Percentiles rank a stretch among this genome's conserved stretches.
Evolutionary conservation across 805 yeast genomes (phyloP).

Genomic region (Candida fluviatilis): DNA sequence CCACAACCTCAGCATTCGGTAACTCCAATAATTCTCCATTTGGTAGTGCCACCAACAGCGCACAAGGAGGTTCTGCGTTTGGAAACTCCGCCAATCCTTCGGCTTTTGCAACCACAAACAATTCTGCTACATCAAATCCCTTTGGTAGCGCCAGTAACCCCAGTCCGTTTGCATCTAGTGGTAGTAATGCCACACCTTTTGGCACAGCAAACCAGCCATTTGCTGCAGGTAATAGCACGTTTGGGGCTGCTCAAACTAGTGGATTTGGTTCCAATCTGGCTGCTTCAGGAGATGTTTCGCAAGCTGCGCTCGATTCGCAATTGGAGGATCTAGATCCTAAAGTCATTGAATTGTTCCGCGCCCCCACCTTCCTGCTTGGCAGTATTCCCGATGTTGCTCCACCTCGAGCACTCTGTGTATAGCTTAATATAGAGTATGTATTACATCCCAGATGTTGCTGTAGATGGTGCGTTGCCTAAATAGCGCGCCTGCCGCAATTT

Average conservation of each 20-base stretch:
- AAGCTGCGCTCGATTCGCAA: slow-evolving; percentile 10
- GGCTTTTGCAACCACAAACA: neutral
- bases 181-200: slow-evolving; percentile 4
- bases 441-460: no score
- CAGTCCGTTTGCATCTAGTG: neutral
- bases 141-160: slow-evolving; percentile 6
- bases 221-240: slow-evolving; percentile 9
- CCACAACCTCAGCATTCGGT: no score
- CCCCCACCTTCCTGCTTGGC: slow-evolving; percentile 50
- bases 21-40: slow-evolving; percentile 8
- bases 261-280: slow-evolving; percentile 8
- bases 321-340: slow-evolving; percentile 40
- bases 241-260: slow-evolving; percentile 13
- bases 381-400: slow-evolving; percentile 72
- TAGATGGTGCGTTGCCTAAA: no score
- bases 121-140: neutral
- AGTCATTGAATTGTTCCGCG: slow-evolving; percentile 45
- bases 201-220: slow-evolving; percentile 5
- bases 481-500: no score
- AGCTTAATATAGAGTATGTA: slow-evolving; percentile 1
- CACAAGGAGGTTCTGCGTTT: slow-evolving; percentile 12
- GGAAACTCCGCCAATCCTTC: slow-evolving; percentile 3
- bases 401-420: slow-evolving; percentile 31
- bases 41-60: slow-evolving; percentile 8
- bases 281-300: neutral